Base-by-base conservation (phyloP, 2,329 filamentous ascomycete genomes). In the Colletotrichum somersetense region DNA sequence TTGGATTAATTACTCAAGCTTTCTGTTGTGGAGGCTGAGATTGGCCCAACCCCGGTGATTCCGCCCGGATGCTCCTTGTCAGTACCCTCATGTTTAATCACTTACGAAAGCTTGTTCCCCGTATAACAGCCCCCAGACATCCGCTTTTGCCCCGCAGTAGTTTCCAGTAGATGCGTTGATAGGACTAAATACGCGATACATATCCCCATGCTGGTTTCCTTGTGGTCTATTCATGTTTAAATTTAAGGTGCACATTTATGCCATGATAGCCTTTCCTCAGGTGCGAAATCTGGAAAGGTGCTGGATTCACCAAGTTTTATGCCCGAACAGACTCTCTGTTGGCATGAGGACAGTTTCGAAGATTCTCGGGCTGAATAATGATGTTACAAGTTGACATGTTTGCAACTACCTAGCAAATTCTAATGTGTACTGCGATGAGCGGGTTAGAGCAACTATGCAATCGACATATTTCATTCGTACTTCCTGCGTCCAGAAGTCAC, bases 31-130 rank as follows among this genome's bases (percentile, higher is more conserved):
- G 46, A n/a, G 33, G 33, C 6, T 30, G 6, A 14, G 2, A 14
- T 30, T 20, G 10, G 6, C 38, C 14, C 40, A 10, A 23, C 23
- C 35, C 7, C 16, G 16, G 46, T 14, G 4, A n/a, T 40, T 20
- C 20, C n/a, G 20, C 23, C 7, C 16, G 61, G 61, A 30, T 53
- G 18, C 20, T 26, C 59, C 59, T 50, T 62, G 46, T 40, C 16
- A 14, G 7, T 0, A 3, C 16, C 33, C 33, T 42, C 33, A 20
- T 30, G 10, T 12, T 20, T 8, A 62, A 35, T 35, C 61, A 48
- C 61, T 42, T 42, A 53, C 8, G 6, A 53, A 62, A 62, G 61
- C 61, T 62, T 52, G 18, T 52, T 53, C 7, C 4, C 30, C n/a
- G 10, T n/a, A 5, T n/a, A 11, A 18, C 5, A 14, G 38, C 11